A percentile compares a stretch with the other conserved stretches of the same genome.
Evolutionary conservation across 257 asterid species (phyloP).

Genomic region (Catharanthus roseus): DNA sequence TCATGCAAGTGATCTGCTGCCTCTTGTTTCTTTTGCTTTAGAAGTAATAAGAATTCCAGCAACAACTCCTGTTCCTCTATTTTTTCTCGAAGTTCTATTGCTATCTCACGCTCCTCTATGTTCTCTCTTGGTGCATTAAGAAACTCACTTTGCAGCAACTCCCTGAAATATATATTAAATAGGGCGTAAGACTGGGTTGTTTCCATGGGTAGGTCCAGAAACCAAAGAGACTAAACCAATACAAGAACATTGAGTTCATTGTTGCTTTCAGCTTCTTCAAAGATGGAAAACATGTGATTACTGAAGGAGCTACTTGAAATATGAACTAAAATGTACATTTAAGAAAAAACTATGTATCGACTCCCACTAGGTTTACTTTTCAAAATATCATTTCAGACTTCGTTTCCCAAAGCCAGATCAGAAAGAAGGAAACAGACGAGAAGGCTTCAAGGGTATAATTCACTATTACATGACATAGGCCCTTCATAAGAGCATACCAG

Average conservation of each 20-base stretch:
- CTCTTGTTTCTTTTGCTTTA: constrained; percentile 78
- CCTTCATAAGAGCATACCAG: no score
- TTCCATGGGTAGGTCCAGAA: background rate
- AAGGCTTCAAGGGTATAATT: no score
- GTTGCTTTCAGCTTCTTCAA: no score
- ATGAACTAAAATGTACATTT: no score
- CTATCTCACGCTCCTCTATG: constrained; percentile 79
- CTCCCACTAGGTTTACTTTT: no score
- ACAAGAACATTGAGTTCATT: background rate
- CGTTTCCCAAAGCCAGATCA: no score
- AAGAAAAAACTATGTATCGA: no score
- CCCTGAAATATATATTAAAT: constrained; percentile 38
- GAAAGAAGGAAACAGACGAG: no score
- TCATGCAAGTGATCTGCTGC: constrained; percentile 55
- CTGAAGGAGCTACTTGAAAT: no score
- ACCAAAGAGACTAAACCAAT: background rate
- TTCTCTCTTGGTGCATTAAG: constrained; percentile 70
- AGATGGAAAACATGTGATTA: no score
- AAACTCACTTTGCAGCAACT: constrained; percentile 83
- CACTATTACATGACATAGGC: no score
- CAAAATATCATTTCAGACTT: no score
- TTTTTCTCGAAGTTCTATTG: constrained; percentile 66
- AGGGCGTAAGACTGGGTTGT: constrained; percentile 17
- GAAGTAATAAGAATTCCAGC: constrained; percentile 69
- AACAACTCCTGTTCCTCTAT: constrained; percentile 86